Evolutionary conservation across 768 basidiomycete genomes (phyloP).

Genomic region (Kwoniella mangroviensis): DNA sequence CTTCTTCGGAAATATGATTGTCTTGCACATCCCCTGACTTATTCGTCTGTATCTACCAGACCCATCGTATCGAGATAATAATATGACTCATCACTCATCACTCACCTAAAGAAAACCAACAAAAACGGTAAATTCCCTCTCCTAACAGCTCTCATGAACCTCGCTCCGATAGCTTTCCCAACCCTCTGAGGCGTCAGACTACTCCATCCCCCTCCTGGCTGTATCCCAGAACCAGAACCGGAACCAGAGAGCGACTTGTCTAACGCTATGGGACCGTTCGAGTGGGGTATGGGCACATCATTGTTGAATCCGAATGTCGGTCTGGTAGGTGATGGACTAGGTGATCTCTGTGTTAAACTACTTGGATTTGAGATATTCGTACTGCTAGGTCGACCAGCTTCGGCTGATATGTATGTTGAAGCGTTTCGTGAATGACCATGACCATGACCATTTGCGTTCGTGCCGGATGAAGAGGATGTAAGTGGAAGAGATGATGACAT

Average conservation of each 20-base stretch:
- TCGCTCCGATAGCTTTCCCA: conserved; percentile 39
- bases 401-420: conserved; percentile 19
- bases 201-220: not conserved
- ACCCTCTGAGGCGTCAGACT: conserved; percentile 28
- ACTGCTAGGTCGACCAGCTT: conserved; percentile 10
- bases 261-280: conserved; percentile 5
- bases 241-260: conserved; percentile 4
- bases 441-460: not conserved
- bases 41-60: not conserved
- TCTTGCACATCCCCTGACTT: not conserved
- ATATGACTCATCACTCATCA: not conserved
- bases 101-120: conserved; percentile 52
- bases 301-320: conserved; percentile 22
- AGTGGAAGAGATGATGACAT: not conserved
- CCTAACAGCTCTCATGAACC: conserved; percentile 39
- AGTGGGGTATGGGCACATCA: not conserved
- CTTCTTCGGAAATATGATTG: not conserved
- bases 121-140: conserved; percentile 54
- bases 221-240: not conserved
- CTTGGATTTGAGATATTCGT: not conserved
- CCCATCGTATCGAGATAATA: not conserved
- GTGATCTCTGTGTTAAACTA: conserved; percentile 19
- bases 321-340: conserved; percentile 22
- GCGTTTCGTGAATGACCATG: conserved; percentile 22
- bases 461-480: not conserved